Conservation (phyloP, 2,329 filamentous ascomycete species). For the Claviceps sp. region DNA sequence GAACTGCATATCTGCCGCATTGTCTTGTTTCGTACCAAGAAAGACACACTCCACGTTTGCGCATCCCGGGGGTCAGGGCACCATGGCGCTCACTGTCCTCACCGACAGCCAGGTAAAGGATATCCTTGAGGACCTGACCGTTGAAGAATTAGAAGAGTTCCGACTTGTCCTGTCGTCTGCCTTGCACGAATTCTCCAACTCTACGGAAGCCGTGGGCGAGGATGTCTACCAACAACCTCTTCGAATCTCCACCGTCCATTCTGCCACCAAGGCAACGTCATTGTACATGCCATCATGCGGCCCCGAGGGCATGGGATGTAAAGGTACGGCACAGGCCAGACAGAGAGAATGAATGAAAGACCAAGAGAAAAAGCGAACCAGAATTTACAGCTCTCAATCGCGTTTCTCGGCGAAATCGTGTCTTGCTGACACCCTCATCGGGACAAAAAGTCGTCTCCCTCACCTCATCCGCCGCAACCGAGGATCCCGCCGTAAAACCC, state of each 20-base stretch:
- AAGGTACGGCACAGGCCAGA: slow-evolving; percentile 30
- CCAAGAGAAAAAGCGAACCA: background rate
- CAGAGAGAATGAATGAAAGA: background rate
- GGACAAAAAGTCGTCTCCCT: slow-evolving; percentile 45
- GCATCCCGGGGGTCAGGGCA: slow-evolving; percentile 5
- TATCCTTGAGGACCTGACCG: slow-evolving; percentile 39
- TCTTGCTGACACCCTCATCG: background rate
- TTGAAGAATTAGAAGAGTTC: slow-evolving; percentile 39
- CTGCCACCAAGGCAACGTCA: slow-evolving; percentile 41
- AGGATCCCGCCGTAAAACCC: slow-evolving; percentile 16
- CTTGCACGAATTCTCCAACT: slow-evolving; percentile 49
- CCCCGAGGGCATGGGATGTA: slow-evolving; percentile 51
- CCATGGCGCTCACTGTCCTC: slow-evolving; percentile 45
- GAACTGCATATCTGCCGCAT: background rate
- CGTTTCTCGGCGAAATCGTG: background rate
- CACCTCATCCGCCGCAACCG: slow-evolving; percentile 25
- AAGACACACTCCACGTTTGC: no score
- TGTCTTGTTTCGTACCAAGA: background rate
- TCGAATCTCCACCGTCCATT: slow-evolving; percentile 34
- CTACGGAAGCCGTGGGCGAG: slow-evolving; percentile 29
- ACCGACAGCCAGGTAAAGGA: slow-evolving; percentile 41
- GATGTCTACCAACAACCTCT: slow-evolving; percentile 42
- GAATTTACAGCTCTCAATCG: background rate
- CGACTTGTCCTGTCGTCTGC: slow-evolving; percentile 34
- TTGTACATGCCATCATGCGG: slow-evolving; percentile 64